phyloP scores from a whole-genome alignment of 176 grass and related monocot genomes.

The Thinopyrum elongatum region DNA sequence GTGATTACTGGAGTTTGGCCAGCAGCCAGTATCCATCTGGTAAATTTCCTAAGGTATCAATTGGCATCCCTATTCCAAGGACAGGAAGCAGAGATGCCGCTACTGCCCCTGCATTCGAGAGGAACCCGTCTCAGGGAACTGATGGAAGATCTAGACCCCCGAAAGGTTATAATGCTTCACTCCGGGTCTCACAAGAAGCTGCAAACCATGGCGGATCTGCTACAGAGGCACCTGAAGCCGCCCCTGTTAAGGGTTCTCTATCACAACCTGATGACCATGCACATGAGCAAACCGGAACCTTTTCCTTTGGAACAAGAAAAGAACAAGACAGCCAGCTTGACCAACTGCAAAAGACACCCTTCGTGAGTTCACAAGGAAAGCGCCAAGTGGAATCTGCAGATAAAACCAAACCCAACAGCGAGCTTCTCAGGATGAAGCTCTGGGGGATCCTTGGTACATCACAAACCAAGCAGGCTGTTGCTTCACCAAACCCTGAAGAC shows the following conservation, averaged over 20 bases:
- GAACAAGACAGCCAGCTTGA: constrained; percentile 40
- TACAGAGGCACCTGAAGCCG: constrained; percentile 47
- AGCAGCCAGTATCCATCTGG: constrained; percentile 59
- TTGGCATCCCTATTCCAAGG: constrained; percentile 60
- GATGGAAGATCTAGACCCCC: constrained; percentile 39
- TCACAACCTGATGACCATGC: constrained; percentile 33
- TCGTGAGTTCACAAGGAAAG: constrained; percentile 42
- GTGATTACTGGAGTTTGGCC: constrained; percentile 58
- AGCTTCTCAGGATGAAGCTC: constrained; percentile 67
- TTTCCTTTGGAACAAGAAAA: constrained; percentile 49
- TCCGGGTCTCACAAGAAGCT: constrained; percentile 37
- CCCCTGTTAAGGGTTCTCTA: constrained; percentile 39
- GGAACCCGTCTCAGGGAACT: constrained; percentile 43
- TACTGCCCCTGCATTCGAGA: constrained; percentile 27
- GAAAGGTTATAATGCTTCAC: constrained; percentile 31
- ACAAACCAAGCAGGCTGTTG: constrained; percentile 62
- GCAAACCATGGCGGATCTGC: constrained; percentile 34
- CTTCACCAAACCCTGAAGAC: constrained; percentile 38
- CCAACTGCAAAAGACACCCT: constrained; percentile 34
- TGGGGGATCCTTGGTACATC: constrained; percentile 90
- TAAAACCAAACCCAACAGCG: constrained; percentile 48
- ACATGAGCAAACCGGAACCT: constrained; percentile 35
- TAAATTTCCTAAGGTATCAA: constrained; percentile 82
- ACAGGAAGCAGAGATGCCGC: constrained; percentile 23
- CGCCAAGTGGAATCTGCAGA: constrained; percentile 17